Conservation (phyloP, 805 yeast species). For the Ogataea paraovalis region DNA sequence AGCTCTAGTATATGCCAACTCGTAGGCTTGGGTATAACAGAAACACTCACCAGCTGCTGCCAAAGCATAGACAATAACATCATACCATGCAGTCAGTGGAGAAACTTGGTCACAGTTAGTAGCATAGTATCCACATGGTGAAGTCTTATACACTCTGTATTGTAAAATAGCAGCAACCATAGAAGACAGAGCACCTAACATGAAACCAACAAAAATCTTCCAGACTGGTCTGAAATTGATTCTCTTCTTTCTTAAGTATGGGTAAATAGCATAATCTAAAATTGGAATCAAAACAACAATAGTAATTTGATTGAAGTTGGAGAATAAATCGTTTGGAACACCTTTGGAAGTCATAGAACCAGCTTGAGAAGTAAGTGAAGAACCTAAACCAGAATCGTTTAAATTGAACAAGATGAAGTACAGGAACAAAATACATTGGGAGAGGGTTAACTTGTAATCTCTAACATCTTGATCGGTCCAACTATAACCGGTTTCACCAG, state of each 20-base stretch:
- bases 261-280: constrained; percentile 45
- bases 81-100: constrained; percentile 33
- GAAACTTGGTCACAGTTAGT: constrained; percentile 34
- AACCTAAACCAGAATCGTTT: constrained; percentile 48
- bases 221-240: constrained; percentile 42
- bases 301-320: constrained; percentile 51
- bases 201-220: constrained; percentile 46
- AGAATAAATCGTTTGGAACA: constrained; percentile 54
- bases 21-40: constrained; percentile 47
- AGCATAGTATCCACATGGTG: constrained; percentile 49
- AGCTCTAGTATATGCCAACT: constrained; percentile 49
- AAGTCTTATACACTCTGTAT: constrained; percentile 41
- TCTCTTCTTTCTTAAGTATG: constrained; percentile 38
- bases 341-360: constrained; percentile 50
- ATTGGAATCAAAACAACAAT: constrained; percentile 50
- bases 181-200: constrained; percentile 43
- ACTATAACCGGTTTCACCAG: constrained; percentile 31
- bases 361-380: constrained; percentile 47
- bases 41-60: constrained; percentile 51
- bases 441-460: constrained; percentile 41
- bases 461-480: constrained; percentile 44
- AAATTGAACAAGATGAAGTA: constrained; percentile 37
- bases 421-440: constrained; percentile 42
- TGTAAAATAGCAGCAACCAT: constrained; percentile 49
- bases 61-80: constrained; percentile 31